Conservation (phyloP, 2,329 filamentous ascomycete species). For the Microascus cirrosus region DNA sequence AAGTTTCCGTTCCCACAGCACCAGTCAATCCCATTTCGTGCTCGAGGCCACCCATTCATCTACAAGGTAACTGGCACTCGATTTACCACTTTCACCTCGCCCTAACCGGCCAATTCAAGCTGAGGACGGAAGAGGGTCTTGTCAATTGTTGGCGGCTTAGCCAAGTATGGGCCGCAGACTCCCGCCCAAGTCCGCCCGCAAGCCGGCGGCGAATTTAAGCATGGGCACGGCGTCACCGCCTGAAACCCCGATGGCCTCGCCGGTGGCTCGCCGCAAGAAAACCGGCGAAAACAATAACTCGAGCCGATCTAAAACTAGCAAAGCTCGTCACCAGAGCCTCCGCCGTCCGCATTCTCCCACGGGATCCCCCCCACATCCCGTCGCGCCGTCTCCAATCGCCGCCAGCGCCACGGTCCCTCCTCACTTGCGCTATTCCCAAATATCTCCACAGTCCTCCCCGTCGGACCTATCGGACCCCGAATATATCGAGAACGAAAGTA, state of each 20-base stretch:
- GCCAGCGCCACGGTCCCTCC: neutral
- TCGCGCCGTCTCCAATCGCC: neutral
- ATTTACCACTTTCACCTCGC: neutral
- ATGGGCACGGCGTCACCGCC: conserved; percentile 4
- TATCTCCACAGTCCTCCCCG: conserved; percentile 1
- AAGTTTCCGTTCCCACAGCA: neutral
- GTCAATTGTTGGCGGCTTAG: neutral
- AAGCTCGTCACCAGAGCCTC: neutral
- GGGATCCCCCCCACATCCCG: neutral
- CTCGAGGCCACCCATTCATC: neutral
- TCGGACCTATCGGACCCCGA: neutral
- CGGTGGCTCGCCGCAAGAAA: neutral
- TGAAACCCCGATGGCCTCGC: conserved; percentile 5
- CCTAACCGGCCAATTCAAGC: neutral
- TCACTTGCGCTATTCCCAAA: neutral
- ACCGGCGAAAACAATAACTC: neutral
- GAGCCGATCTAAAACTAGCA: neutral
- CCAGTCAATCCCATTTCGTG: neutral
- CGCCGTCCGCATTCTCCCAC: neutral
- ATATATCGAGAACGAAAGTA: conserved; percentile 1
- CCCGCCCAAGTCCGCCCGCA: neutral
- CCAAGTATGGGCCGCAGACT: neutral
- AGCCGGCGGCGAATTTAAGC: neutral
- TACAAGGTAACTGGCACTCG: neutral
- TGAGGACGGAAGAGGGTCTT: neutral